Evolutionary conservation across 257 asterid genomes (phyloP).

Genomic region (Capsicum rhomboideum): DNA sequence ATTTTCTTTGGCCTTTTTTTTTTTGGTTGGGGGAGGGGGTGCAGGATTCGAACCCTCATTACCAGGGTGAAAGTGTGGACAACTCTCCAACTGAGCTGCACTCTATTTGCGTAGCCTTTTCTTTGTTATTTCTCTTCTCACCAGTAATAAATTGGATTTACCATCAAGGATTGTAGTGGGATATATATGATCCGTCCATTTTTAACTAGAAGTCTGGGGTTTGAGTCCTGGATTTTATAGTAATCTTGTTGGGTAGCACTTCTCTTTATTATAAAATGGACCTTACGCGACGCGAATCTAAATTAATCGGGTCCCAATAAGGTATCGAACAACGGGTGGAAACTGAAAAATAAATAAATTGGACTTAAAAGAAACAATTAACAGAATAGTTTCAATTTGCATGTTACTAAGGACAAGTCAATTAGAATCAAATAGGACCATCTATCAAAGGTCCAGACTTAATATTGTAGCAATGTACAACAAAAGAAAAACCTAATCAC

Average conservation of each 20-base stretch:
- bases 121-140: neutral
- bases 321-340: neutral
- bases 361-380: neutral
- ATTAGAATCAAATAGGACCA: too few species aligned
- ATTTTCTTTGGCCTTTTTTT: neutral
- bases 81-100: too few species aligned
- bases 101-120: neutral
- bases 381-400: neutral
- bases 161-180: rapidly evolving
- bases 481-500: neutral
- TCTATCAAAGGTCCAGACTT: neutral
- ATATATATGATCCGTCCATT: neutral
- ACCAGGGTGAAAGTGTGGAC: too few species aligned
- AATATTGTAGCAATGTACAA: neutral
- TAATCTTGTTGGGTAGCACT: too few species aligned
- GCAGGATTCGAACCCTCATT: too few species aligned
- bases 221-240: too few species aligned
- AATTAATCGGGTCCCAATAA: too few species aligned
- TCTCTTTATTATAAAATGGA: too few species aligned
- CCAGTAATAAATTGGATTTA: neutral
- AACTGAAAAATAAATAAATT: neutral
- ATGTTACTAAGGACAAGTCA: neutral
- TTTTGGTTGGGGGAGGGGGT: too few species aligned
- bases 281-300: too few species aligned
- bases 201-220: rapidly evolving